These are phyloP conservation scores for Arabidopsis lyrata DNA, from an alignment of 441 rosid species.

Conservation along the genomic window DNA sequence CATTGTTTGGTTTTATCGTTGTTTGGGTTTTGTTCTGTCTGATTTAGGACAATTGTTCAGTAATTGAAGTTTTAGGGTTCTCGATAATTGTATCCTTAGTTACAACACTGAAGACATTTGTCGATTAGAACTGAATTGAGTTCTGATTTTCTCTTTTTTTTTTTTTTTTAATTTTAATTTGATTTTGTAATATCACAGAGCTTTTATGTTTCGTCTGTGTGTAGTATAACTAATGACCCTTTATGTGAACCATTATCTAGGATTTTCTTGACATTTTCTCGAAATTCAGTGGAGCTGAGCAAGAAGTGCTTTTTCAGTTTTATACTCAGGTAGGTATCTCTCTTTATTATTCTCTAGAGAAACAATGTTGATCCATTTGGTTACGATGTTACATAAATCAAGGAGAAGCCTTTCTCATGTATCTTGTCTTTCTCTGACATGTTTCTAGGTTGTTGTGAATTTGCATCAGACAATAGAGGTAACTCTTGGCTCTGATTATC, in stretches of 20 bases:
- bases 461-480: slow-evolving; percentile 44
- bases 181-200: too few species aligned
- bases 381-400: slow-evolving; percentile 3
- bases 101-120: too few species aligned
- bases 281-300: slow-evolving; percentile 34
- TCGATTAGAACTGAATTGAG: not conserved
- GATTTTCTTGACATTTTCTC: slow-evolving; percentile 38
- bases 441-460: slow-evolving; percentile 46
- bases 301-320: slow-evolving; percentile 27
- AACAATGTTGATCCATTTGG: not conserved
- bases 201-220: slow-evolving; percentile 1
- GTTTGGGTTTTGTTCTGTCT: slow-evolving; percentile 1
- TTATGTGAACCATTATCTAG: slow-evolving; percentile 12
- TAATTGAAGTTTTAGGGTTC: slow-evolving; percentile 6
- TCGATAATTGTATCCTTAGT: too few species aligned
- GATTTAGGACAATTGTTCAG: not conserved
- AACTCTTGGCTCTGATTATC: not conserved
- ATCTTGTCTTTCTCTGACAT: slow-evolving; percentile 10
- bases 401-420: slow-evolving; percentile 7
- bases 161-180: too few species aligned
- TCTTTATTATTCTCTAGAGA: not conserved
- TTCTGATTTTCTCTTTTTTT: not conserved
- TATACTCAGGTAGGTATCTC: slow-evolving; percentile 38
- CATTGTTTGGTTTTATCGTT: not conserved
- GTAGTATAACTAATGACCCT: not conserved